Conservation (phyloP, 2,329 filamentous ascomycete species). For the Zasmidium cellare region DNA sequence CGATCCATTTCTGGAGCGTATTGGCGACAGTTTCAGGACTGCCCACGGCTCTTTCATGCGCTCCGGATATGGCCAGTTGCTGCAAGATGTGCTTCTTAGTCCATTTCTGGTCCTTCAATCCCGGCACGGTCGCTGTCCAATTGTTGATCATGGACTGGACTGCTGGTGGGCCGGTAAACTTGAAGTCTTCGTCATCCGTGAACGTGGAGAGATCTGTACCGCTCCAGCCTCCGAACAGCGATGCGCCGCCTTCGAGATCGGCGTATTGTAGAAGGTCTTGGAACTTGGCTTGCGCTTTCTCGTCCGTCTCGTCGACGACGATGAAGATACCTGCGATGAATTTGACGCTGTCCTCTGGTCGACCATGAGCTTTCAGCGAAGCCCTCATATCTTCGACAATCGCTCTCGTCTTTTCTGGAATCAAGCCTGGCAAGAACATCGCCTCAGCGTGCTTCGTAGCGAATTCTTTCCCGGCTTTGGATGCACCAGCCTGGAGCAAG, state of each 20-base stretch:
- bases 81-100: conserved; percentile 48
- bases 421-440: conserved; percentile 49
- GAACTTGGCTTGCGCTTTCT: conserved; percentile 45
- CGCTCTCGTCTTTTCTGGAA: conserved; percentile 41
- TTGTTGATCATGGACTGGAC: conserved; percentile 47
- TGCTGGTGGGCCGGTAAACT: conserved; percentile 40
- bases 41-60: conserved; percentile 40
- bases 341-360: conserved; percentile 44
- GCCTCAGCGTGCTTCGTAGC: conserved; percentile 47
- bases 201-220: conserved; percentile 47
- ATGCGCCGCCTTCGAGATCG: conserved; percentile 45
- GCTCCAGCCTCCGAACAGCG: conserved; percentile 50
- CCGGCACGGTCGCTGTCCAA: conserved; percentile 46
- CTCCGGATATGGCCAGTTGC: conserved; percentile 44
- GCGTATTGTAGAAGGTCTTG: conserved; percentile 45
- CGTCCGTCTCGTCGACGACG: conserved; percentile 47
- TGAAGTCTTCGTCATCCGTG: conserved; percentile 48
- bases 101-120: conserved; percentile 44
- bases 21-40: conserved; percentile 46
- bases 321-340: conserved; percentile 47
- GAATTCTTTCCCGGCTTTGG: conserved; percentile 47
- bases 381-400: conserved; percentile 45
- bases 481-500: conserved; percentile 53
- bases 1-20: conserved; percentile 48
- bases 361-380: conserved; percentile 40